Evolutionary conservation across 2,329 filamentous ascomycete genomes (phyloP).

Genomic region (Pseudopyrenochaeta lycopersici): DNA sequence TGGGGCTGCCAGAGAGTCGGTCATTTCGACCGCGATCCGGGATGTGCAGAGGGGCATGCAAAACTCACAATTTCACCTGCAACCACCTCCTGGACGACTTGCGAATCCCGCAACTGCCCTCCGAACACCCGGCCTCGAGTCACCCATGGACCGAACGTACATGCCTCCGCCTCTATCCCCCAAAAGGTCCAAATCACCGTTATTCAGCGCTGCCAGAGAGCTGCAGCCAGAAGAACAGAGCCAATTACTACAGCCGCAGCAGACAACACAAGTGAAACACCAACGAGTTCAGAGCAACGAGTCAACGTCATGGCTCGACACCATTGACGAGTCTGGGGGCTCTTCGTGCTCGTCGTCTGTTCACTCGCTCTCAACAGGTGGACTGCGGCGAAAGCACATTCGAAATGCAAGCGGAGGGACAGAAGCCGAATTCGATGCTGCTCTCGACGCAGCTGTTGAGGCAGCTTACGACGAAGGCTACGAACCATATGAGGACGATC

Average conservation of each 20-base stretch:
- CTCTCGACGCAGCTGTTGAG: slow-evolving; percentile 93
- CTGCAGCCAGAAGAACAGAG: slow-evolving; percentile 28
- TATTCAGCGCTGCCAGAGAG: slow-evolving; percentile 29
- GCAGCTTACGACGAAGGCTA: slow-evolving; percentile 94
- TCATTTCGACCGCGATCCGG: slow-evolving; percentile 53
- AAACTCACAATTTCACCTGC: slow-evolving; percentile 41
- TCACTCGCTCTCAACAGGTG: slow-evolving; percentile 79
- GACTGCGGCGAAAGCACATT: slow-evolving; percentile 74
- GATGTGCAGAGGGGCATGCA: slow-evolving; percentile 50
- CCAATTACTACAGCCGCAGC: slow-evolving; percentile 31
- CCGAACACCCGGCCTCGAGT: slow-evolving; percentile 46
- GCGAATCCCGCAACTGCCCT: slow-evolving; percentile 21
- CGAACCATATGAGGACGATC: slow-evolving; percentile 69
- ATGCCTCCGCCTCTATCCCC: slow-evolving; percentile 78
- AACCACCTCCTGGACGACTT: slow-evolving; percentile 44
- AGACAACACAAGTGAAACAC: slow-evolving; percentile 29
- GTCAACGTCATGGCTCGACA: slow-evolving; percentile 92
- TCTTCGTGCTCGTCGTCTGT: slow-evolving; percentile 79
- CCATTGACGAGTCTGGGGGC: slow-evolving; percentile 87
- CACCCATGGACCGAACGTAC: slow-evolving; percentile 65
- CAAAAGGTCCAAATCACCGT: slow-evolving; percentile 62
- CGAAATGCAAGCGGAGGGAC: slow-evolving; percentile 75
- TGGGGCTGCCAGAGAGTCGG: slow-evolving; percentile 45
- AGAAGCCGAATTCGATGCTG: slow-evolving; percentile 91
- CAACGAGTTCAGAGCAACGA: slow-evolving; percentile 73